Percentiles rank a stretch among this genome's conserved stretches.
These are phyloP conservation scores for Cryptomeria japonica DNA, from an alignment of 75 land plant genomes.

Conservation along the genomic window DNA sequence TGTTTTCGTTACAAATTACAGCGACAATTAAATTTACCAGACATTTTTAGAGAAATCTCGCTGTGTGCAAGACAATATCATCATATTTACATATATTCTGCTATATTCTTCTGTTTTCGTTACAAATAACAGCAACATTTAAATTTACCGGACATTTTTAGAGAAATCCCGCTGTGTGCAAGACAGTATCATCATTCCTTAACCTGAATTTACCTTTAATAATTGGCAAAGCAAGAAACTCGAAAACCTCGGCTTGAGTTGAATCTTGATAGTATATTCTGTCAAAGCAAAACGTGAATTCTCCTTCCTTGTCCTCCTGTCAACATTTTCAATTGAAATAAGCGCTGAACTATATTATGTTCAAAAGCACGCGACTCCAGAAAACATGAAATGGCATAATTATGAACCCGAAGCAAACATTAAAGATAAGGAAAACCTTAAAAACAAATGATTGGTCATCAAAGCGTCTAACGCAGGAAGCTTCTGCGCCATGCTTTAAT, in stretches of 20 bases:
- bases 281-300: slow-evolving; percentile 61
- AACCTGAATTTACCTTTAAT: slow-evolving; percentile 42
- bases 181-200: background rate
- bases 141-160: background rate
- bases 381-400: background rate
- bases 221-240: slow-evolving; percentile 77
- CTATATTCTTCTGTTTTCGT: background rate
- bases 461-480: slow-evolving; percentile 24
- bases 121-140: background rate
- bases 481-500: slow-evolving; percentile 25
- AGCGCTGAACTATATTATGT: background rate
- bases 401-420: background rate
- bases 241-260: slow-evolving; percentile 61
- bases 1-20: background rate
- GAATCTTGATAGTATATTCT: slow-evolving; percentile 68
- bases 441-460: slow-evolving; percentile 56
- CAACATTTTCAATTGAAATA: slow-evolving; percentile 1
- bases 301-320: slow-evolving; percentile 83
- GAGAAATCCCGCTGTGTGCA: background rate
- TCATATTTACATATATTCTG: background rate
- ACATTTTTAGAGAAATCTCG: background rate
- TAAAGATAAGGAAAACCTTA: slow-evolving; percentile 42
- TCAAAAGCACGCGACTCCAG: background rate
- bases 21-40: background rate
- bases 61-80: background rate